These are phyloP conservation scores for Syzygium oleosum DNA, from an alignment of 345 rosid species.

Conservation along the genomic window DNA sequence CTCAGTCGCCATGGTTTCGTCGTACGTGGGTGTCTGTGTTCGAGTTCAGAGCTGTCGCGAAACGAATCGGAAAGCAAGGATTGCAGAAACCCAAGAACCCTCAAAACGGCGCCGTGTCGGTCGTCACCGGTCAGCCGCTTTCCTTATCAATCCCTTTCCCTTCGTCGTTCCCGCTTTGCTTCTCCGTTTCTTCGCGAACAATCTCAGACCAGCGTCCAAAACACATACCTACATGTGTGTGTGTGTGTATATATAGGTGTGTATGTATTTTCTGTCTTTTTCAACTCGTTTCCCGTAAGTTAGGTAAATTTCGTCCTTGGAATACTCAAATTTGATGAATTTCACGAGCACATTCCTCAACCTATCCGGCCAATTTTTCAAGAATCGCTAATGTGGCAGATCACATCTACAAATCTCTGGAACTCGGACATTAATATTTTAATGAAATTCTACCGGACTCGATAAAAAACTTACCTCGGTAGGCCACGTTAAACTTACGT, in stretches of 20 bases:
- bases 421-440: neutral
- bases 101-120: neutral
- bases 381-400: neutral
- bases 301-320: neutral
- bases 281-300: neutral
- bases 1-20: constrained; percentile 60
- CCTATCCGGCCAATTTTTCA: neutral
- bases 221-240: too few species aligned
- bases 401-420: neutral
- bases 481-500: neutral
- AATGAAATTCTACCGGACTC: neutral
- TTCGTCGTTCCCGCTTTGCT: neutral
- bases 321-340: neutral
- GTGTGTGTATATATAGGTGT: fast-evolving
- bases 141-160: neutral
- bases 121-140: neutral
- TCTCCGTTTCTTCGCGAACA: neutral
- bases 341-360: neutral
- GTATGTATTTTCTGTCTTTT: neutral
- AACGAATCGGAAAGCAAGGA: neutral
- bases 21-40: neutral
- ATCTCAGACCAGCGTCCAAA: neutral
- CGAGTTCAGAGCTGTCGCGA: neutral
- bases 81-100: neutral
- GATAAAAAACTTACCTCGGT: neutral